Conservation (phyloP, 495 filamentous ascomycete species). For the Paragyromitra xinjiangensis region DNA sequence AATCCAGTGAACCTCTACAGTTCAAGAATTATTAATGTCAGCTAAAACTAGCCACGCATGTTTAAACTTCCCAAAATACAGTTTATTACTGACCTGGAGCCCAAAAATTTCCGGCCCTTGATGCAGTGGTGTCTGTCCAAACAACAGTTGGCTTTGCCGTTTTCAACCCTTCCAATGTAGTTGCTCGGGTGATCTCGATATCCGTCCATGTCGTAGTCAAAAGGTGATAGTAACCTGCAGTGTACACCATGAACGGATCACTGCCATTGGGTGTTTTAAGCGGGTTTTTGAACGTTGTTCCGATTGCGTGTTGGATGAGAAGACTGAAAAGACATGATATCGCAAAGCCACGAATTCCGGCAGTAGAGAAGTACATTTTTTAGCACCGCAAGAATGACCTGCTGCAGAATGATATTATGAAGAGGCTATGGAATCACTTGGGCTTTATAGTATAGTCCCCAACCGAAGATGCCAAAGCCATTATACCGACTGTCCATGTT, state of each 20-base stretch:
- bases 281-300: conserved; percentile 32
- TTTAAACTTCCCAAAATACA: background rate
- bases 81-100: conserved; percentile 59
- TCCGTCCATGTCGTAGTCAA: conserved; percentile 62
- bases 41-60: background rate
- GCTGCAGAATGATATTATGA: background rate
- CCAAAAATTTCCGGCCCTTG: conserved; percentile 65
- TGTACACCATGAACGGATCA: conserved; percentile 59
- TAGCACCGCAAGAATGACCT: background rate
- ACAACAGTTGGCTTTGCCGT: conserved; percentile 62
- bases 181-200: conserved; percentile 63
- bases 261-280: conserved; percentile 40
- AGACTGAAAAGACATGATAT: conserved; percentile 27
- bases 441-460: conserved; percentile 22
- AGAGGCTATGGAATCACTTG: background rate
- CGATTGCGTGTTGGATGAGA: background rate
- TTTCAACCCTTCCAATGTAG: conserved; percentile 63
- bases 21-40: background rate
- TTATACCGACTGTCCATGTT: background rate
- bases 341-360: conserved; percentile 17
- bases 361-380: conserved; percentile 17
- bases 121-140: conserved; percentile 59
- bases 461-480: background rate
- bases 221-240: conserved; percentile 61
- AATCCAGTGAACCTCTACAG: conserved; percentile 16